Base-by-base conservation (phyloP, 139 green algal species). In the Closterium sp. region DNA sequence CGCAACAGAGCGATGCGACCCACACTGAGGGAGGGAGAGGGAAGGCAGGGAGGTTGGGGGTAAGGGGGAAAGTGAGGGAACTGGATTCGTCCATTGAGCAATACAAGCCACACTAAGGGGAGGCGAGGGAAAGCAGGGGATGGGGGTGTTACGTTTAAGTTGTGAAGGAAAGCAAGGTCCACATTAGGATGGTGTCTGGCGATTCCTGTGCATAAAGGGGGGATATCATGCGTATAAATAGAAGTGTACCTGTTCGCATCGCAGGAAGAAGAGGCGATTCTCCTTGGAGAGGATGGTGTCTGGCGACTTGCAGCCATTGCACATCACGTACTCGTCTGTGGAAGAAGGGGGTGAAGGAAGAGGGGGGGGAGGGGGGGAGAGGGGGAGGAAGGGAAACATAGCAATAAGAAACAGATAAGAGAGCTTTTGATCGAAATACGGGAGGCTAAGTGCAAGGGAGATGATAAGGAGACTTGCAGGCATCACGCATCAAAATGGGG, bases 311-410 rank as follows among this genome's bases (percentile, higher is more conserved):
- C 98, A 99, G 89, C 96, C 96, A 85, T 96, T 97, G 95, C 98
- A 99, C 92, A 99, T 95, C 81, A 99, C 98, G 93, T 99, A 99
- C 95, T 95, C 93, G 31, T 94, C 97, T 98, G 95, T 94, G n/a
- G 28, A 25, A 92, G 16, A 35, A 86, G 4, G 33, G 3, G 21
- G 33, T 2, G 32, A 55, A 31, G 32, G 16, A 85, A 4, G 10
- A 3, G 4, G 43, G 19, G 43, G 43, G 43, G 43, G 43, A 25
- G 6, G 9, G 9, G 43, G 4, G 9, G 19, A 25, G 43, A 16
- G 43, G 43, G 43, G 43, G 19, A 25, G 43, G 43, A 66, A 55
- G 36, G 4, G 36, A 55, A 55, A 55, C 4, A 55, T 55, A 12
- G 4, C 4, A 55, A 55, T 6, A 6, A 55, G 4, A 55, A 55